Conservation (phyloP, 1,139 yeast genomes). For the Diutina catenulata region DNA sequence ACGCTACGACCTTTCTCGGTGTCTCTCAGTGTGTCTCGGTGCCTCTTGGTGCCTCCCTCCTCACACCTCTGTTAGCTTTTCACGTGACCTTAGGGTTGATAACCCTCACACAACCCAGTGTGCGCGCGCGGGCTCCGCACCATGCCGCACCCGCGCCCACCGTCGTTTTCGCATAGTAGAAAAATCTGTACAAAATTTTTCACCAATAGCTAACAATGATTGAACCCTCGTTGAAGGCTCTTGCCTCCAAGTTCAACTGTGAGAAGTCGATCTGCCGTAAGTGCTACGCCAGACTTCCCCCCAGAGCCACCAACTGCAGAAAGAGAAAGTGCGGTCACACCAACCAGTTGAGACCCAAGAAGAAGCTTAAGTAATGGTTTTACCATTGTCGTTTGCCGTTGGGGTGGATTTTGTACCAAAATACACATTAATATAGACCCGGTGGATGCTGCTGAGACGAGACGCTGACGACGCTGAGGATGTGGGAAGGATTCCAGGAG, state of each 20-base stretch:
- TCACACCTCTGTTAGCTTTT: not conserved
- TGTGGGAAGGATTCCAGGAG: no score
- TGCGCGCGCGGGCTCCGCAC: no score
- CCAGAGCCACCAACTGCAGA: constrained; percentile 99
- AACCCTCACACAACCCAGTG: not conserved
- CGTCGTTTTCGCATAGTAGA: not conserved
- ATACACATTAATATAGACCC: constrained; percentile 5
- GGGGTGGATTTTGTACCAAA: constrained; percentile 1
- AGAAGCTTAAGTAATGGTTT: constrained; percentile 80
- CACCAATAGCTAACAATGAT: constrained; percentile 38
- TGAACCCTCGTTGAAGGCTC: constrained; percentile 98
- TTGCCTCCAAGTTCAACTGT: constrained; percentile 99
- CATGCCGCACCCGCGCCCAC: no score
- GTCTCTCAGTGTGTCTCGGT: no score
- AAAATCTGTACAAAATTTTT: not conserved
- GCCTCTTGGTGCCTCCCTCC: not conserved
- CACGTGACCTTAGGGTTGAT: constrained; percentile 4
- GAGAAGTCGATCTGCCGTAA: constrained; percentile 98
- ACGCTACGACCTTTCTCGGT: no score
- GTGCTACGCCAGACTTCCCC: constrained; percentile 99
- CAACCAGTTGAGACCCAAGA: constrained; percentile 99
- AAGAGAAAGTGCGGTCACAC: constrained; percentile 99
- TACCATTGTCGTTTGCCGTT: not conserved
- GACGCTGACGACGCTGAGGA: no score
- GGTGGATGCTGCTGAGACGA: no score